Evolutionary conservation across 192 early-diverging fungal genomes (phyloP).

Genomic region (Dissophora ornata): DNA sequence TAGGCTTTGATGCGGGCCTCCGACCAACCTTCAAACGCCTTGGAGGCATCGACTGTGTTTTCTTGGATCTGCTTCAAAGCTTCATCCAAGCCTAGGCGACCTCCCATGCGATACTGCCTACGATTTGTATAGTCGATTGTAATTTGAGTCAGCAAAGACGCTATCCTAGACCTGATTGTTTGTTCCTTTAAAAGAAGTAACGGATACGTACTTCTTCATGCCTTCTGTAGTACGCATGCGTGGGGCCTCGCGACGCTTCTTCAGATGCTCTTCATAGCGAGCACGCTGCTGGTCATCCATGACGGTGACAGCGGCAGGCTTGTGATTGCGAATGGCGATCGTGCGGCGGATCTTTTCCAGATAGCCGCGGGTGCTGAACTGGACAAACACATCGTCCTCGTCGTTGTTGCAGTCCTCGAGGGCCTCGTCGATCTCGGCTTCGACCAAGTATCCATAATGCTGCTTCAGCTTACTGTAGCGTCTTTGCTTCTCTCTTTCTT

Average conservation of each 20-base stretch:
- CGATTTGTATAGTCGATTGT: no score
- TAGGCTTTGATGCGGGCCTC: slow-evolving; percentile 93
- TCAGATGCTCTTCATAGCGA: slow-evolving; percentile 87
- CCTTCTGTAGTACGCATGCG: slow-evolving; percentile 86
- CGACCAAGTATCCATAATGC: slow-evolving; percentile 80
- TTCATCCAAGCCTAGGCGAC: slow-evolving; percentile 86
- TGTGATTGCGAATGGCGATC: slow-evolving; percentile 73
- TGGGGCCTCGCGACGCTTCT: slow-evolving; percentile 81
- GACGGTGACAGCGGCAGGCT: slow-evolving; percentile 46
- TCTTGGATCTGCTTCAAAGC: slow-evolving; percentile 89
- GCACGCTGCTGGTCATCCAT: slow-evolving; percentile 89
- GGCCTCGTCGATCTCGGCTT: slow-evolving; percentile 89
- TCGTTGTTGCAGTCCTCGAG: slow-evolving; percentile 83
- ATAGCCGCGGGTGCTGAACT: slow-evolving; percentile 83
- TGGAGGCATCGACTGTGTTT: slow-evolving; percentile 79
- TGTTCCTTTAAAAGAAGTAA: no score
- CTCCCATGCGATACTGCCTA: slow-evolving; percentile 78
- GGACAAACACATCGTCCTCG: slow-evolving; percentile 91
- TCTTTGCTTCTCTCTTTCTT: slow-evolving; percentile 80
- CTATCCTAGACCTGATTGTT: no score
- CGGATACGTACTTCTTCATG: slow-evolving; percentile 69
- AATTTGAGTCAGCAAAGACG: no score
- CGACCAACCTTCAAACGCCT: slow-evolving; percentile 97
- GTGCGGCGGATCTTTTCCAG: slow-evolving; percentile 72
- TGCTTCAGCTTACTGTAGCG: slow-evolving; percentile 82